Evolutionary conservation across 495 filamentous ascomycete species (phyloP).

Genomic region (Gamarada debralockiae): DNA sequence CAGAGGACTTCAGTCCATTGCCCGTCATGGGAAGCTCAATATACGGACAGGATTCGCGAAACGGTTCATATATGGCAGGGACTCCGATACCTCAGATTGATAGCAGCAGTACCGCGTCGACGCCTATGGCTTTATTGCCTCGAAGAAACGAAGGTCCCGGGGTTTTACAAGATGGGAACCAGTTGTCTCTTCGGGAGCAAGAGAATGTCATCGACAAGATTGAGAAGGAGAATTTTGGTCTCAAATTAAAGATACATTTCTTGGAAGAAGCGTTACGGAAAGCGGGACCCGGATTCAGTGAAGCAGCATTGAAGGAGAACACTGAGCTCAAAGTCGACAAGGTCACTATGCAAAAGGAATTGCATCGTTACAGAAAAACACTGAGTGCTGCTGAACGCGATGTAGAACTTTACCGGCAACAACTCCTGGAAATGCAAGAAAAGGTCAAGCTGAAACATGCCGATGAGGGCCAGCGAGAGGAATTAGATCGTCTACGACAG

Average conservation of each 20-base stretch:
- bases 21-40: conserved; percentile 58
- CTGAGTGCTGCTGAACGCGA: conserved; percentile 74
- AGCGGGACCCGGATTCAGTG: conserved; percentile 80
- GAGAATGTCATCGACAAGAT: conserved; percentile 93
- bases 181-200: conserved; percentile 87
- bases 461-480: conserved; percentile 55
- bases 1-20: conserved; percentile 63
- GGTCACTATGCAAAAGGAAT: conserved; percentile 80
- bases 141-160: conserved; percentile 53
- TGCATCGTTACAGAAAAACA: conserved; percentile 77
- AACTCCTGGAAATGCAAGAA: conserved; percentile 75
- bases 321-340: conserved; percentile 91
- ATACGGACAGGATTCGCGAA: conserved; percentile 53
- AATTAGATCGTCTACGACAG: conserved; percentile 53
- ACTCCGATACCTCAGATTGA: conserved; percentile 68
- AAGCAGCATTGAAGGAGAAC: conserved; percentile 85
- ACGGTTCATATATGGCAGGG: conserved; percentile 39
- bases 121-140: conserved; percentile 67
- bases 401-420: conserved; percentile 69
- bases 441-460: conserved; percentile 71
- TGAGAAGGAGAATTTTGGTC: conserved; percentile 83
- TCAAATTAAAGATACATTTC: conserved; percentile 80
- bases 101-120: conserved; percentile 74
- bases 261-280: conserved; percentile 77
- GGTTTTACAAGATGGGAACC: conserved; percentile 74